Base-by-base conservation (phyloP, 257 asterid species). In the Scutellaria minor region DNA sequence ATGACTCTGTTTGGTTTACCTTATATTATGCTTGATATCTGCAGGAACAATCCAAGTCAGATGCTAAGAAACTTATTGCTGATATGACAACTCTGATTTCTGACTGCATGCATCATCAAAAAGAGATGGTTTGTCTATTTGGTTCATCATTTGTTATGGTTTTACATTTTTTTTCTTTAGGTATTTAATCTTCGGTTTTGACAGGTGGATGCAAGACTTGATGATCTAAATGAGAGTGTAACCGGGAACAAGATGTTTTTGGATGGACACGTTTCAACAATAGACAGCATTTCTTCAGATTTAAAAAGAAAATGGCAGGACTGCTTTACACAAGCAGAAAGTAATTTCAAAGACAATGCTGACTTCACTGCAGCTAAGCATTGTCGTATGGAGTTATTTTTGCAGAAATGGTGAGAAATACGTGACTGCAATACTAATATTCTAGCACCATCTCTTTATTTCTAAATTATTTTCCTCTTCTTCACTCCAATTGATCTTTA, bases 281-380 rank as follows among this genome's bases (percentile, higher is more conserved):
- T 91, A 77, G 89, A 83, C 64, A 88, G 88, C 60, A 87, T 91
- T 73, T 83, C 96, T 50, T 74, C 85, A 51, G 96, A 89, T 76
- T 79, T 91, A 52, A 92, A 89, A 85, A 81, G 96, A 77, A 92
- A 92, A 84, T 92, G 97, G 96, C 85, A 88, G 82, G 97, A 92
- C 78, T 85, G 81, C 73, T 82, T 77, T 80, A 51, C 58, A 45
- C 90, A 82, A 66, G 80, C 93, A 11, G 93, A 85, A 61, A 78
- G 60, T 60, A 80, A 71, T 76, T 66, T 76, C 14, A 86, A 84
- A 71, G 97, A 92, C 64, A 82, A 66, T 86, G 86, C 93, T 15
- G 90, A 86, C 62, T 86, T 86, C 81, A 82, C 92, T 61, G 96
- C 88, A 60, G 88, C 96, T 70, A 92, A 92, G 85, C 95, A 89